Percentiles rank a stretch among this genome's conserved stretches.
These are phyloP conservation scores for Geranomyces michiganensis DNA, from an alignment of 192 early-diverging fungal species.

Conservation along the genomic window DNA sequence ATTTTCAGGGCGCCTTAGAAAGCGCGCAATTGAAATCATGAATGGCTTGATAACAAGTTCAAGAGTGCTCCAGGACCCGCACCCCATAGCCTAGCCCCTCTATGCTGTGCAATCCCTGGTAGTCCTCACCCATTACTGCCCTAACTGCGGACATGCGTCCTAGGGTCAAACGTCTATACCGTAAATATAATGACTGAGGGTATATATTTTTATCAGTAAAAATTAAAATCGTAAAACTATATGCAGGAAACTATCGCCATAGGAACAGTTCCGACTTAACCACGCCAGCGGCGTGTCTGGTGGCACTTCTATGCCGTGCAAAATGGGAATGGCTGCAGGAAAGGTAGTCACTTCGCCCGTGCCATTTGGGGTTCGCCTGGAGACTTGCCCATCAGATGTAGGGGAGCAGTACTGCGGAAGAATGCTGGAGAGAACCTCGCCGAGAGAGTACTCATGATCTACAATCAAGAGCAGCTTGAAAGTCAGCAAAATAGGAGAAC, in stretches of 20 bases:
- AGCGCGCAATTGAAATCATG: neutral
- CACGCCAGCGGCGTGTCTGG: slow-evolving; percentile 74
- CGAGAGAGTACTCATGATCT: slow-evolving; percentile 34
- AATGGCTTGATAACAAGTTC: too few relatives aligned
- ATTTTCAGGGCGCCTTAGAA: neutral
- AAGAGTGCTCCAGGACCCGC: too few relatives aligned
- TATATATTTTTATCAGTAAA: neutral
- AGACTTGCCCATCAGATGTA: neutral
- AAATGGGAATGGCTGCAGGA: slow-evolving; percentile 32
- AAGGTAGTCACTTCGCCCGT: neutral
- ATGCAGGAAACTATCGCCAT: slow-evolving; percentile 85
- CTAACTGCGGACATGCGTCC: too few relatives aligned
- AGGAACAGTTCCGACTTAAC: slow-evolving; percentile 74
- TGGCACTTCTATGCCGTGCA: slow-evolving; percentile 73
- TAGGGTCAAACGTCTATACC: too few relatives aligned
- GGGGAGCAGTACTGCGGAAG: slow-evolving; percentile 20
- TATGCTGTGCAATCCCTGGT: too few relatives aligned
- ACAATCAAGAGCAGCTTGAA: neutral
- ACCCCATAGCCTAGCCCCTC: too few relatives aligned
- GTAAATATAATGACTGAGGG: too few relatives aligned
- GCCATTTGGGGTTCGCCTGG: neutral
- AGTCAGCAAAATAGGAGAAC: too few relatives aligned
- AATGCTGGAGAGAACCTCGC: slow-evolving; percentile 23
- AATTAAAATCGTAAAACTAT: slow-evolving; percentile 54
- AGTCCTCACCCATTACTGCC: too few relatives aligned